Evolutionary conservation across 1,284 basidiomycete genomes (phyloP).

Genomic region (Lentinula novae-zelandiae): DNA sequence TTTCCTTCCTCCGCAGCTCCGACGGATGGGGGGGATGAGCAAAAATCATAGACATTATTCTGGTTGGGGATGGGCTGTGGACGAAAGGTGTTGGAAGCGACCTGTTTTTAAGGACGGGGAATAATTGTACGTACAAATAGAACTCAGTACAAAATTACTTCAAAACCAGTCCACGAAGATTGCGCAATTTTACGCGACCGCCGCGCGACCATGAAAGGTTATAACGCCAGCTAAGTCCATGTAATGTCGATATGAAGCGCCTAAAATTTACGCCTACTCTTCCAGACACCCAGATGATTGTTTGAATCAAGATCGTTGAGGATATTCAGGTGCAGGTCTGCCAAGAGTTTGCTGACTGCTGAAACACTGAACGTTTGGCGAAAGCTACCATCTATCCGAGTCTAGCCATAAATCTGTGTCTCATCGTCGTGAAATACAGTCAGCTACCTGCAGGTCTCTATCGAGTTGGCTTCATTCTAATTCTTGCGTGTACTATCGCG

Average conservation of each 20-base stretch:
- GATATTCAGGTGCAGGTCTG: too few relatives aligned
- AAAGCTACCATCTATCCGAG: too few relatives aligned
- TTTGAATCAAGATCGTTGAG: too few relatives aligned
- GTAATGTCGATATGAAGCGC: neutral
- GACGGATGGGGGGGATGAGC: constrained; percentile 28
- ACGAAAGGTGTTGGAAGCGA: neutral
- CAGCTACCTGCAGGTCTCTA: too few relatives aligned
- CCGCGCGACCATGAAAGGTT: neutral
- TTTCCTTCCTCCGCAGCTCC: constrained; percentile 12
- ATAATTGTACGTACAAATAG: neutral
- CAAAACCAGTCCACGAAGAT: neutral
- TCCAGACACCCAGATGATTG: neutral
- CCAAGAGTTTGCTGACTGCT: too few relatives aligned
- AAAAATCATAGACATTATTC: constrained; percentile 29
- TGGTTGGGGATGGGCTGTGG: neutral
- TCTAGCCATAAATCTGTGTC: too few relatives aligned
- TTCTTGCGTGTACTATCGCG: too few relatives aligned
- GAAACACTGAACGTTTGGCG: too few relatives aligned
- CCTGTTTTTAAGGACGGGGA: neutral
- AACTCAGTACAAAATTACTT: neutral
- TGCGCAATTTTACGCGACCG: constrained; percentile 5
- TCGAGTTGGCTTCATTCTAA: too few relatives aligned
- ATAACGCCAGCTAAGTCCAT: neutral
- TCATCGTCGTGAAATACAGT: too few relatives aligned
- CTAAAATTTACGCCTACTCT: neutral